These are phyloP conservation scores for Chytriomyces hyalinus DNA, from an alignment of 192 early-diverging fungal species.

Conservation along the genomic window DNA sequence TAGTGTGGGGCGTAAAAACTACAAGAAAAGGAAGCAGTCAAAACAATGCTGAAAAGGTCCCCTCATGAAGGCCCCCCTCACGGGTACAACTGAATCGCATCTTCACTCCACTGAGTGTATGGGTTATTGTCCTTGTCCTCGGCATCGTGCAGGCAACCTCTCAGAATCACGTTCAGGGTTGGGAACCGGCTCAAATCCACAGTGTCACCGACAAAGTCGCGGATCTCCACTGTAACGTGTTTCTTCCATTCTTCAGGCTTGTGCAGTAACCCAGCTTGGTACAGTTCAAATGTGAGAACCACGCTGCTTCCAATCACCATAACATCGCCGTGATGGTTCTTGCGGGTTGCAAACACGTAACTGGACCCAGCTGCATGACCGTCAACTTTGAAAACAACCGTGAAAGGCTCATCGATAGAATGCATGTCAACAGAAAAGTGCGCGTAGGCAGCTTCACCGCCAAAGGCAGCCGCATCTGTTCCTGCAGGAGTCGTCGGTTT, in stretches of 20 bases:
- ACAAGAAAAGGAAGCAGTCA: too few relatives aligned
- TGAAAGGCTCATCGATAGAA: slow-evolving; percentile 8
- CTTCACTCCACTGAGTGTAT: too few relatives aligned
- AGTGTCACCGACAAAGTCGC: slow-evolving; percentile 1
- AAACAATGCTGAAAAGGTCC: too few relatives aligned
- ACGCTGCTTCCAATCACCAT: slow-evolving; percentile 5
- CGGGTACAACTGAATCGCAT: too few relatives aligned
- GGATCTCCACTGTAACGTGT: background rate
- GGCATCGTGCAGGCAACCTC: too few relatives aligned
- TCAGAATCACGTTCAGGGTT: background rate
- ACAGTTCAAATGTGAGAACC: slow-evolving; percentile 1
- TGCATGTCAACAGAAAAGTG: slow-evolving; percentile 8
- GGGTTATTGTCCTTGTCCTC: too few relatives aligned
- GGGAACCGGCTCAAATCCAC: background rate
- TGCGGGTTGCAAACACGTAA: background rate
- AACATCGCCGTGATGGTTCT: background rate
- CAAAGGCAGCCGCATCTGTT: too few relatives aligned
- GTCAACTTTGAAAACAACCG: slow-evolving; percentile 1
- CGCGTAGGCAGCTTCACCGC: background rate
- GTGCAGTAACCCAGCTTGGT: background rate
- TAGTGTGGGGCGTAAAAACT: too few relatives aligned
- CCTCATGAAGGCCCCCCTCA: too few relatives aligned
- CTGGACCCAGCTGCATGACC: background rate
- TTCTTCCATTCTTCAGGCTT: background rate
- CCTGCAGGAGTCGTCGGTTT: background rate